phyloP scores from a whole-genome alignment of 805 yeast species.

The Candida yuanshanica region DNA sequence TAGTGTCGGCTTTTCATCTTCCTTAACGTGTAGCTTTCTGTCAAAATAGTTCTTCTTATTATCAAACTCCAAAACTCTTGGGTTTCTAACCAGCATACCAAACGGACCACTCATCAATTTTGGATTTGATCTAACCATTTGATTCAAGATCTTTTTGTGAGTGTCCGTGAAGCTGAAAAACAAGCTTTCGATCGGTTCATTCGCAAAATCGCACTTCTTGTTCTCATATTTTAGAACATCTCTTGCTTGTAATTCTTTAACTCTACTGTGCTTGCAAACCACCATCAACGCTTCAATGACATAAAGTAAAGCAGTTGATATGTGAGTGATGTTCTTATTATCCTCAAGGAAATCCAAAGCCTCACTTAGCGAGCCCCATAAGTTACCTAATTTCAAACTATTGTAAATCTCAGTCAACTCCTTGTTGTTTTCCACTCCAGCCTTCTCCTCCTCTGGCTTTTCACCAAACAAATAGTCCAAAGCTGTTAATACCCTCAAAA shows the following conservation, averaged over 20 bases:
- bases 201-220: slow-evolving; percentile 57
- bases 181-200: slow-evolving; percentile 69
- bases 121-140: slow-evolving; percentile 87
- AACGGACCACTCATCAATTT: slow-evolving; percentile 95
- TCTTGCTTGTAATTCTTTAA: slow-evolving; percentile 48
- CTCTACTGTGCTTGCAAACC: slow-evolving; percentile 83
- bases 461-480: slow-evolving; percentile 67
- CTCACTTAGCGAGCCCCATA: slow-evolving; percentile 83
- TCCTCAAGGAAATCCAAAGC: slow-evolving; percentile 61
- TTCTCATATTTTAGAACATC: slow-evolving; percentile 58
- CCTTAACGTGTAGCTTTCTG: slow-evolving; percentile 55
- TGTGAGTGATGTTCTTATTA: slow-evolving; percentile 47
- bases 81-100: slow-evolving; percentile 80
- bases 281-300: slow-evolving; percentile 91
- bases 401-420: slow-evolving; percentile 58
- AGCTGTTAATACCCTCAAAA: slow-evolving; percentile 82
- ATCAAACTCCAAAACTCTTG: slow-evolving; percentile 88
- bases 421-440: slow-evolving; percentile 28
- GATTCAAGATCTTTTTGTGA: slow-evolving; percentile 81
- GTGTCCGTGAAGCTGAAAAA: slow-evolving; percentile 86
- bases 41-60: slow-evolving; percentile 85
- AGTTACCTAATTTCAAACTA: slow-evolving; percentile 60
- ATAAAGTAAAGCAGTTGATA: slow-evolving; percentile 80
- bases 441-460: slow-evolving; percentile 14
- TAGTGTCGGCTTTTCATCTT: slow-evolving; percentile 39